phyloP scores from a whole-genome alignment of 805 yeast genomes.

The Tetrapisispora pingtungensis region DNA sequence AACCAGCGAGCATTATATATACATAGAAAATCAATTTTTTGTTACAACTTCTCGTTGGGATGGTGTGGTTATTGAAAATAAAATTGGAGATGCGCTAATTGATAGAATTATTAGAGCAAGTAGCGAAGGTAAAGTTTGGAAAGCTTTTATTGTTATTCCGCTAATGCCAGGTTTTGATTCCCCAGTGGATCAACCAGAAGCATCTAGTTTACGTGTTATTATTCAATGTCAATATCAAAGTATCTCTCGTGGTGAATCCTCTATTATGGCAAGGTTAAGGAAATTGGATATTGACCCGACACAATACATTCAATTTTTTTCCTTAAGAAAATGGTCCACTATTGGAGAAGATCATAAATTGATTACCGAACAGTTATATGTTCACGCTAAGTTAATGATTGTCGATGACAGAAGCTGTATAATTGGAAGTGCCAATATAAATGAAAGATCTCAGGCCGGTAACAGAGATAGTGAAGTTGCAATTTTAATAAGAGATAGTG shows the following conservation, averaged over 20 bases:
- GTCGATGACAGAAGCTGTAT: conserved; percentile 91
- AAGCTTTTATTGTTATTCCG: conserved; percentile 85
- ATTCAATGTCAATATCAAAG: conserved; percentile 95
- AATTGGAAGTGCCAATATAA: conserved; percentile 94
- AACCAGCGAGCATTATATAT: conserved; percentile 83
- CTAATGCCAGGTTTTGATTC: conserved; percentile 96
- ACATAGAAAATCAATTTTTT: conserved; percentile 93
- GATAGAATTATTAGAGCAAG: conserved; percentile 89
- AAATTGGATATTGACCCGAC: conserved; percentile 79
- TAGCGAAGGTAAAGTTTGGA: conserved; percentile 68
- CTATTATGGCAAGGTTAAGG: conserved; percentile 74
- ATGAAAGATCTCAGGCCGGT: conserved; percentile 94
- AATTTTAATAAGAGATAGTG: conserved; percentile 75
- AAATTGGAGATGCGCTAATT: conserved; percentile 91
- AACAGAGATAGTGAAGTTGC: conserved; percentile 91
- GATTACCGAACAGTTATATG: conserved; percentile 84
- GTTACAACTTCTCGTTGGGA: conserved; percentile 81
- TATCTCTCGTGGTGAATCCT: conserved; percentile 79
- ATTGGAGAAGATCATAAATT: conserved; percentile 65
- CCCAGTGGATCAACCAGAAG: conserved; percentile 86
- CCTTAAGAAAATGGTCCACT: conserved; percentile 91
- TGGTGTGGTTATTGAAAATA: conserved; percentile 73
- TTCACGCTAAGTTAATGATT: conserved; percentile 85
- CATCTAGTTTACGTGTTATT: conserved; percentile 87
- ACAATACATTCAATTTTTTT: conserved; percentile 83